Percentiles rank a stretch among this genome's conserved stretches.
phyloP scores from a whole-genome alignment of 2,329 filamentous ascomycete species.

The Didymellaceae sp. region DNA sequence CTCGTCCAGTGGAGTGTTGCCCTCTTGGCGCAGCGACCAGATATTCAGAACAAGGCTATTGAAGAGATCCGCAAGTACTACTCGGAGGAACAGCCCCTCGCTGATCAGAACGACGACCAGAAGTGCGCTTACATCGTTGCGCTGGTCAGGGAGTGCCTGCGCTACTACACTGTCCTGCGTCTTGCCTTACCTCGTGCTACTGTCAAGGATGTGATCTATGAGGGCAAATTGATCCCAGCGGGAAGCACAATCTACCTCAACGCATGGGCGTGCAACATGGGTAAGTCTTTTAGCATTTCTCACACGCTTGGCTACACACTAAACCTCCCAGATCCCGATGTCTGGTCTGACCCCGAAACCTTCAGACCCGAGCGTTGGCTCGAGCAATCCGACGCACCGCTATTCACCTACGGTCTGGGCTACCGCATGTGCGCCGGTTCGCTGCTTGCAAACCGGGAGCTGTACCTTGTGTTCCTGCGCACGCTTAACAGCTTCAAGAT shows the following conservation, averaged over 20 bases:
- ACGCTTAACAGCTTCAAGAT: constrained; percentile 68
- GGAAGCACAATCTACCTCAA: constrained; percentile 71
- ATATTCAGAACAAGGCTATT: constrained; percentile 67
- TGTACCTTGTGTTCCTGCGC: constrained; percentile 69
- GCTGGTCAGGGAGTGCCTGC: constrained; percentile 66
- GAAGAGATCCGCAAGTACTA: constrained; percentile 64
- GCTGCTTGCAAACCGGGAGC: constrained; percentile 67
- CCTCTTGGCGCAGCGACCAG: constrained; percentile 63
- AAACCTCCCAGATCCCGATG: constrained; percentile 52
- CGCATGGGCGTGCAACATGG: constrained; percentile 73
- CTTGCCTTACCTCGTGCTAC: constrained; percentile 68
- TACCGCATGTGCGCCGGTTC: constrained; percentile 73
- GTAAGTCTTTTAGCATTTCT: constrained; percentile 48
- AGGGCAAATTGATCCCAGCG: constrained; percentile 64
- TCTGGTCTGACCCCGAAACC: constrained; percentile 65
- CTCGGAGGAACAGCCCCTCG: constrained; percentile 60
- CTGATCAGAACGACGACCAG: constrained; percentile 67
- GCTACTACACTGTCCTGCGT: constrained; percentile 68
- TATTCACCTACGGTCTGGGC: constrained; percentile 71
- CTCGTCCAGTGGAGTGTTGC: constrained; percentile 70
- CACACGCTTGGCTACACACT: neutral
- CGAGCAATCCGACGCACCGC: constrained; percentile 66
- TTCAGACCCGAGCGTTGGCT: constrained; percentile 70
- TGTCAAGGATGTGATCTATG: constrained; percentile 64
- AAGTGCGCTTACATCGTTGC: constrained; percentile 69